Evolutionary conservation across 2,329 filamentous ascomycete genomes (phyloP).

Genomic region (Neonectria neomacrospora): DNA sequence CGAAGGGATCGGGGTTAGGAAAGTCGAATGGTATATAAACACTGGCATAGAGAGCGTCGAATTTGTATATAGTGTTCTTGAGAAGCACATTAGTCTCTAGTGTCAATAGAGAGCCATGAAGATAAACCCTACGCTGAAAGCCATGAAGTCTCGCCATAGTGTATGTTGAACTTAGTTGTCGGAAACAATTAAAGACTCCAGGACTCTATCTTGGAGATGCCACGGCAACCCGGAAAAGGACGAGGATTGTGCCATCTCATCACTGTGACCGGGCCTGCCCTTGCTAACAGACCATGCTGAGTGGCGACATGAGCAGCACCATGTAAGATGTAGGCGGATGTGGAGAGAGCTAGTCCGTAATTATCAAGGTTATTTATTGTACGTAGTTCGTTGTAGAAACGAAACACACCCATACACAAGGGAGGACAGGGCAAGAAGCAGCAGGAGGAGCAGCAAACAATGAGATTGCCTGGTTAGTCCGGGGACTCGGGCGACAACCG

Average conservation of each 20-base stretch:
- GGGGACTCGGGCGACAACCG: conserved; percentile 10
- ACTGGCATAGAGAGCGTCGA: conserved; percentile 29
- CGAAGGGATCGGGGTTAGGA: conserved; percentile 15
- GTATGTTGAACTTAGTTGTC: not conserved
- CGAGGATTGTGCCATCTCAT: not conserved
- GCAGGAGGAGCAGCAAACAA: not conserved
- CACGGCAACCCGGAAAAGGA: conserved; percentile 14
- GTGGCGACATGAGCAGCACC: not conserved
- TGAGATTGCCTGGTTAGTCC: not conserved
- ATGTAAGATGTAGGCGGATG: not conserved
- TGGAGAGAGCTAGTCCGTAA: not conserved
- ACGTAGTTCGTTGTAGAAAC: not conserved
- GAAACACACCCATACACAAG: not conserved
- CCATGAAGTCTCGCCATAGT: not conserved
- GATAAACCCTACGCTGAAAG: not conserved
- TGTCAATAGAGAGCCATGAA: conserved; percentile 31
- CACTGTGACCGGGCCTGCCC: conserved; percentile 2
- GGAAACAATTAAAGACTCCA: too few relatives aligned
- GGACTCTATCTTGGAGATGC: not conserved
- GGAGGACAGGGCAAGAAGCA: not conserved
- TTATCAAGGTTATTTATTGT: not conserved
- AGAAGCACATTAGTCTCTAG: conserved; percentile 35
- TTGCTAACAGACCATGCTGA: conserved; percentile 5
- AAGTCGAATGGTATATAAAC: conserved; percentile 37
- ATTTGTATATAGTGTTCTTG: conserved; percentile 34